Percentiles rank a stretch among this genome's conserved stretches.
Conservation (phyloP, 495 filamentous ascomycete species). For the Polyplosphaeria fusca region DNA sequence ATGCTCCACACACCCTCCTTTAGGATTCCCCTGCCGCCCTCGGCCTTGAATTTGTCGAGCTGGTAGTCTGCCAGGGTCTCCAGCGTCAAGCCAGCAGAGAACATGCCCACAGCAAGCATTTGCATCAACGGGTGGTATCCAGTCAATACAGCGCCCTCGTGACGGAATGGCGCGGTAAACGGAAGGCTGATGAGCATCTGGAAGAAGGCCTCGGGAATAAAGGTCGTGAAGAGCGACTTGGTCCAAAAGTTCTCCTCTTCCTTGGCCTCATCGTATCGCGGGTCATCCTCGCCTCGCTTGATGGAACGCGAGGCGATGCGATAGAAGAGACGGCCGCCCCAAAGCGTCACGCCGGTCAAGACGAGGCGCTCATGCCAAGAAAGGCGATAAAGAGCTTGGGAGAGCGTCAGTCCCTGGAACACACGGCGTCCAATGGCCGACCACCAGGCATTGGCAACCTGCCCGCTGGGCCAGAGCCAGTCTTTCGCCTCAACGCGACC, state of each 20-base stretch:
- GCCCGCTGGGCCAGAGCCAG: constrained; percentile 54
- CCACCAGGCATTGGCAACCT: constrained; percentile 59
- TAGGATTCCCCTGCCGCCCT: constrained; percentile 42
- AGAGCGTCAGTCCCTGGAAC: constrained; percentile 42
- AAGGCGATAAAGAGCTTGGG: constrained; percentile 45
- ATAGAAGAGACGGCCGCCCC: constrained; percentile 54
- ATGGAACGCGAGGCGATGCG: constrained; percentile 48
- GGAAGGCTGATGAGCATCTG: constrained; percentile 55
- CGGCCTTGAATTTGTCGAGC: constrained; percentile 43
- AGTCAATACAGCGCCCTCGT: constrained; percentile 31
- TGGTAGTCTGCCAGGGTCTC: constrained; percentile 56
- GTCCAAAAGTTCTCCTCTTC: constrained; percentile 54
- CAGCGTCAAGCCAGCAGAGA: constrained; percentile 52
- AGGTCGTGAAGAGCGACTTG: constrained; percentile 48
- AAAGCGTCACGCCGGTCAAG: constrained; percentile 52
- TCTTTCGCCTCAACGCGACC: constrained; percentile 56
- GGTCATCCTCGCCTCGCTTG: constrained; percentile 51
- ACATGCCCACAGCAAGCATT: constrained; percentile 52
- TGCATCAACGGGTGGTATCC: constrained; percentile 40
- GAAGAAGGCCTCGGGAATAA: constrained; percentile 52
- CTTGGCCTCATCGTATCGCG: constrained; percentile 52
- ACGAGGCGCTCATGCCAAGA: constrained; percentile 53
- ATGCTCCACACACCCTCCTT: constrained; percentile 58
- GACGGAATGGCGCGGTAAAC: constrained; percentile 53
- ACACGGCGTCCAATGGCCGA: constrained; percentile 50